Evolutionary conservation across 2,329 filamentous ascomycete species (phyloP).

Genomic region (Aureobasidium sp.): DNA sequence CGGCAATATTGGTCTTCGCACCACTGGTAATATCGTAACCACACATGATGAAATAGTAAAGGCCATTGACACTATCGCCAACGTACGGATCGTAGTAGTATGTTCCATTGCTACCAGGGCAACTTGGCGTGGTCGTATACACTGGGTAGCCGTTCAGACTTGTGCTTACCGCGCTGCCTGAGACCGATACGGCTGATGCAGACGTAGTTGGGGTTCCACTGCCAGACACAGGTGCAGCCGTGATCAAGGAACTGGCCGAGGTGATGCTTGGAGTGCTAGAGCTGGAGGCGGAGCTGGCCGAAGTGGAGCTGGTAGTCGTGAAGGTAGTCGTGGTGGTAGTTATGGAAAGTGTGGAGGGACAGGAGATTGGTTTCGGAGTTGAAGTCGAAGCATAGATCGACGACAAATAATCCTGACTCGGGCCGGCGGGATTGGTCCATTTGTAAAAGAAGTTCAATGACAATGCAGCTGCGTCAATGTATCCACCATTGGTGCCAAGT

Average conservation of each 20-base stretch:
- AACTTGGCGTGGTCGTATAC: not conserved
- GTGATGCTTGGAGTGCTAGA: not conserved
- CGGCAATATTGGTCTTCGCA: not conserved
- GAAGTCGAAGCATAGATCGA: not conserved
- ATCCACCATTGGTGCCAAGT: conserved; percentile 20
- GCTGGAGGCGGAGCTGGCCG: not conserved
- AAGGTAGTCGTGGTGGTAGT: not conserved
- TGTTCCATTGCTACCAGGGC: conserved; percentile 5
- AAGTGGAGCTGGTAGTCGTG: not conserved
- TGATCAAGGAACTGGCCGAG: not conserved
- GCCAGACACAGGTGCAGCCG: not conserved
- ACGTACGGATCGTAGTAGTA: conserved; percentile 10
- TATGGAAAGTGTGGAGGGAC: not conserved
- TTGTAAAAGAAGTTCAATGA: conserved; percentile 27
- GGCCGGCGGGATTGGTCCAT: conserved; percentile 16
- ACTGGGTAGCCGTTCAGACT: not conserved
- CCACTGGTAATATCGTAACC: not conserved
- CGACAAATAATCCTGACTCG: conserved; percentile 11
- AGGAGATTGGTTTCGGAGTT: not conserved
- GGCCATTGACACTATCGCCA: not conserved
- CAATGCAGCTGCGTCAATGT: conserved; percentile 21
- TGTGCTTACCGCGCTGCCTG: not conserved
- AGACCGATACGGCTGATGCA: not conserved
- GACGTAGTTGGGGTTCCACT: not conserved
- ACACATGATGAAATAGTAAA: conserved; percentile 14